These are phyloP conservation scores for Aspergillus sparsus DNA, from an alignment of 495 filamentous ascomycete genomes.

Conservation along the genomic window DNA sequence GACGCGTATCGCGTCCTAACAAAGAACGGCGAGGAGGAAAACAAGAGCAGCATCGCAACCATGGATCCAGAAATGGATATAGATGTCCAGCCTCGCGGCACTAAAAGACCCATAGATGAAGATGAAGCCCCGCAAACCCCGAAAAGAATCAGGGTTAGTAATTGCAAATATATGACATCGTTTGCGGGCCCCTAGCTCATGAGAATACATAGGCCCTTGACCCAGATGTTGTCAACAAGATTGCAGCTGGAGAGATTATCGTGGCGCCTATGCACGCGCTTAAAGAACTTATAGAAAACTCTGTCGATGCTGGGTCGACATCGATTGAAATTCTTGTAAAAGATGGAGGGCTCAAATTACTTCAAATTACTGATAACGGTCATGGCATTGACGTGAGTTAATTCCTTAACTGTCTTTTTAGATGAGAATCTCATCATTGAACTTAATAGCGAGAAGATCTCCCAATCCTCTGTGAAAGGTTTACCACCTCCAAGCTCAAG, in stretches of 20 bases:
- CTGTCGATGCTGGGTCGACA: conserved; percentile 94
- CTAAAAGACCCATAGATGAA: conserved; percentile 64
- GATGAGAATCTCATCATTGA: conserved; percentile 3
- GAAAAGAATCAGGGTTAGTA: conserved; percentile 64
- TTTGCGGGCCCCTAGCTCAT: neutral
- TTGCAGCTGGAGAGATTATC: conserved; percentile 98
- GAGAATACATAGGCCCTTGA: conserved; percentile 67
- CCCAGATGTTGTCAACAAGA: conserved; percentile 97
- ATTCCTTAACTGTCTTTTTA: neutral
- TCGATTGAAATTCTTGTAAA: conserved; percentile 89
- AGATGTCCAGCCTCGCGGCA: conserved; percentile 53
- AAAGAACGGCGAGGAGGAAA: neutral
- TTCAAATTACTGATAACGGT: conserved; percentile 98
- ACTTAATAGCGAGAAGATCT: conserved; percentile 76
- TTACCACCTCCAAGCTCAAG: conserved; percentile 95
- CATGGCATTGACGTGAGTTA: conserved; percentile 82
- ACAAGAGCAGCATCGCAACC: conserved; percentile 1
- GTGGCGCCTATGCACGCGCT: conserved; percentile 95
- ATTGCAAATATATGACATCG: neutral
- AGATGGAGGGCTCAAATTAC: conserved; percentile 92
- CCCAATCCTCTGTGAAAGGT: conserved; percentile 90
- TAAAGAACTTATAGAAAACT: conserved; percentile 97
- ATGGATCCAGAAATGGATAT: conserved; percentile 54
- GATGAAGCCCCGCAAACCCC: conserved; percentile 45
- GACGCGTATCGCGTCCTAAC: neutral